Conservation (phyloP, 139 green algal species). For the Picochlorum sp. region DNA sequence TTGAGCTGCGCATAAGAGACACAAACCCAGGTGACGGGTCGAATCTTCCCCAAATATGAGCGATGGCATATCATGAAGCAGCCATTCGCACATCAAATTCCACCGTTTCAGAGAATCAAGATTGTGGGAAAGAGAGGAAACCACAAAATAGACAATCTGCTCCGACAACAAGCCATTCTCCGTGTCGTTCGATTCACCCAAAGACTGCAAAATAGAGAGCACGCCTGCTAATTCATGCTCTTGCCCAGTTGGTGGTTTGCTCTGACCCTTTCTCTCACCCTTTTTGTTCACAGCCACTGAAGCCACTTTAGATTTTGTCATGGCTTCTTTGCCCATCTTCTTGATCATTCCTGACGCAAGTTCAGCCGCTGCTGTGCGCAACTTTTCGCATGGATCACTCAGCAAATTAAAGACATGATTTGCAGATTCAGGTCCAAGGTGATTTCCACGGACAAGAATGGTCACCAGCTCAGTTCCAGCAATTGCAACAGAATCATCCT, state of each 20-base stretch:
- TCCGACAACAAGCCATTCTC: conserved; percentile 16
- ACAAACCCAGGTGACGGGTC: conserved; percentile 10
- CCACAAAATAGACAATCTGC: conserved; percentile 29
- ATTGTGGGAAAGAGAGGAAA: conserved; percentile 23
- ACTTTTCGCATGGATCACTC: conserved; percentile 26
- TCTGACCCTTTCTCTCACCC: not conserved
- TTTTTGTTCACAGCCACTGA: not conserved
- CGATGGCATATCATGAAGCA: conserved; percentile 26
- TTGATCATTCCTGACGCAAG: conserved; percentile 52
- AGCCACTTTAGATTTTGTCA: not conserved
- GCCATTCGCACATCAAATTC: conserved; percentile 29
- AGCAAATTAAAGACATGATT: conserved; percentile 47
- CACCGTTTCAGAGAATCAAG: conserved; percentile 36
- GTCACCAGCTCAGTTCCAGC: conserved; percentile 50
- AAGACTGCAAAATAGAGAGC: conserved; percentile 23
- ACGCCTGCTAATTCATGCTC: conserved; percentile 42
- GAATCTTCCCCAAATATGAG: conserved; percentile 22
- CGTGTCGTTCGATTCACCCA: conserved; percentile 6
- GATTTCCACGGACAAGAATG: conserved; percentile 35
- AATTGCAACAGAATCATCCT: conserved; percentile 68
- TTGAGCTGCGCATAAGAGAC: not conserved
- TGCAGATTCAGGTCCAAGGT: conserved; percentile 17
- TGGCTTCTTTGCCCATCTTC: conserved; percentile 23
- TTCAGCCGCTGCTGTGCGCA: conserved; percentile 53
- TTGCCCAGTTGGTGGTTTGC: not conserved